Percentiles rank a stretch among this genome's conserved stretches.
Conservation (phyloP, 1,284 basidiomycete species). For the Microbotryum lychnidis-dioicae region DNA sequence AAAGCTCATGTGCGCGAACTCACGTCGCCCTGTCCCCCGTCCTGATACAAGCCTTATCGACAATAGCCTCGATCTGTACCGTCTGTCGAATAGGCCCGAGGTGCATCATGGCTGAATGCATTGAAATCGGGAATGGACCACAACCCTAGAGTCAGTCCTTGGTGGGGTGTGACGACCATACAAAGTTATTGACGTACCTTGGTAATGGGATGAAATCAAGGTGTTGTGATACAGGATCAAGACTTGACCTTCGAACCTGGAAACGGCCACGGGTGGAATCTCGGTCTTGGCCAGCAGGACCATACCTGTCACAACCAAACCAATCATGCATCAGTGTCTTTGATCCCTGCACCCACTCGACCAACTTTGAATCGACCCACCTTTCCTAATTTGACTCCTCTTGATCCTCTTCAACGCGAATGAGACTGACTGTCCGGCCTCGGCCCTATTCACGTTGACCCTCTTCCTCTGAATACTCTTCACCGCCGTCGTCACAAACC, state of each 20-base stretch:
- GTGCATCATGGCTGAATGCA: constrained; percentile 32
- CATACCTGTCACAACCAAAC: constrained; percentile 51
- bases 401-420: constrained; percentile 86
- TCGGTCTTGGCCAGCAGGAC: constrained; percentile 76
- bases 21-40: constrained; percentile 25
- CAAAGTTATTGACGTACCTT: constrained; percentile 35
- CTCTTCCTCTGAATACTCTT: constrained; percentile 93
- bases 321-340: constrained; percentile 63
- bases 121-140: too few species aligned
- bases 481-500: constrained; percentile 70
- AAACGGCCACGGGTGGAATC: constrained; percentile 58
- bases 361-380: constrained; percentile 58
- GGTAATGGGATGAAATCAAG: constrained; percentile 21
- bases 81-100: constrained; percentile 74
- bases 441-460: constrained; percentile 71
- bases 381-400: constrained; percentile 71
- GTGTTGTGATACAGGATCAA: constrained; percentile 71
- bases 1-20: neutral
- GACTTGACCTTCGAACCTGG: constrained; percentile 75
- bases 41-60: constrained; percentile 54
- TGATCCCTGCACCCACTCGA: constrained; percentile 51
- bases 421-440: constrained; percentile 91
- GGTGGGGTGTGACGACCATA: too few species aligned
- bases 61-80: constrained; percentile 66
- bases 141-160: too few species aligned